Percentiles rank a stretch among this genome's conserved stretches.
Evolutionary conservation across 306 rosid species (phyloP).

Genomic region (Acacia confusa): DNA sequence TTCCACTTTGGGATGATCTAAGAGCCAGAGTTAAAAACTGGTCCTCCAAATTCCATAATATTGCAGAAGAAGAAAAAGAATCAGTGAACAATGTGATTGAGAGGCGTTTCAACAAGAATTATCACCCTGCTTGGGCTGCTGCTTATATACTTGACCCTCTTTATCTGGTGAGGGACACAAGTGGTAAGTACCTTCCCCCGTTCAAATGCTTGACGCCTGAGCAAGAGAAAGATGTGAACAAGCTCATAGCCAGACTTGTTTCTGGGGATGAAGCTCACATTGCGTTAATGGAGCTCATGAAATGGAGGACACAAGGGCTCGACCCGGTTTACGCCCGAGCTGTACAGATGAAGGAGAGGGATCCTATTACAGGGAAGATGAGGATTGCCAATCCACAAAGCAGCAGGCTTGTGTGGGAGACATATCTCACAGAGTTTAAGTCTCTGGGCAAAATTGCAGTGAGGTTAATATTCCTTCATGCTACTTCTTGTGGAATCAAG

Average conservation of each 20-base stretch:
- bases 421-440: conserved; percentile 57
- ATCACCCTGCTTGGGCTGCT: conserved; percentile 80
- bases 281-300: conserved; percentile 71
- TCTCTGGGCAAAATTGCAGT: conserved; percentile 66
- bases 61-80: conserved; percentile 55
- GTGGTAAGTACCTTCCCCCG: conserved; percentile 61
- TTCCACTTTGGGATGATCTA: conserved; percentile 77
- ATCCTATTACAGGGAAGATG: conserved; percentile 58
- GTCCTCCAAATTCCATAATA: conserved; percentile 49
- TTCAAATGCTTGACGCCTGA: conserved; percentile 57
- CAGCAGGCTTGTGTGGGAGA: conserved; percentile 71
- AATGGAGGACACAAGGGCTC: conserved; percentile 74
- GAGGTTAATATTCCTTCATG: conserved; percentile 69
- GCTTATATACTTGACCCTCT: conserved; percentile 64
- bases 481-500: conserved; percentile 63
- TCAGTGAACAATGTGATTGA: conserved; percentile 52
- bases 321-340: conserved; percentile 66
- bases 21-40: conserved; percentile 73
- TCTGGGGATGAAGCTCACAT: conserved; percentile 57
- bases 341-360: conserved; percentile 67
- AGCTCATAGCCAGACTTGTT: conserved; percentile 61
- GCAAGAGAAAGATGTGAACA: conserved; percentile 68
- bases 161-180: conserved; percentile 56
- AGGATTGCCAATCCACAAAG: conserved; percentile 62
- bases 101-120: conserved; percentile 59